Evolutionary conservation across 345 rosid genomes (phyloP).

Genomic region (Murraya koenigii): DNA sequence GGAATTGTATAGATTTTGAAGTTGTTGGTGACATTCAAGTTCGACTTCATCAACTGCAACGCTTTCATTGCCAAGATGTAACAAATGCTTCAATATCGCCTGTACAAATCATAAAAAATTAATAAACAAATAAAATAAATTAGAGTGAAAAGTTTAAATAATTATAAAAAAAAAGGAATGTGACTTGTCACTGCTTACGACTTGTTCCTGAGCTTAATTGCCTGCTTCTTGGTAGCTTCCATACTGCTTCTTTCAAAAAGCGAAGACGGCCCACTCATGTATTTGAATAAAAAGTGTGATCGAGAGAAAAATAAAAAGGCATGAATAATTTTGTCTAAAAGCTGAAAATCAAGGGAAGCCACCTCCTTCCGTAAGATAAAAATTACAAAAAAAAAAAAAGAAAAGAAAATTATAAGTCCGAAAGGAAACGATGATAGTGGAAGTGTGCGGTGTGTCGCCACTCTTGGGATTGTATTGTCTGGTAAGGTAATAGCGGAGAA

Average conservation of each 20-base stretch:
- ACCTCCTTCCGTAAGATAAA: neutral
- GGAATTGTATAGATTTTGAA: slow-evolving; percentile 73
- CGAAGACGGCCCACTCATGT: neutral
- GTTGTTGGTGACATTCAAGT: slow-evolving; percentile 67
- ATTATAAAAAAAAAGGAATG: neutral
- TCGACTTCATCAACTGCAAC: slow-evolving; percentile 72
- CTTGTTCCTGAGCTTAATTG: slow-evolving; percentile 88
- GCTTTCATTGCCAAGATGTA: slow-evolving; percentile 66
- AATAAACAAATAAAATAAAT: no score
- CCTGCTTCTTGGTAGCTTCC: slow-evolving; percentile 92
- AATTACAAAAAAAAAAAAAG: neutral
- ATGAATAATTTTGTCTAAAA: no score
- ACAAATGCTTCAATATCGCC: slow-evolving; percentile 83
- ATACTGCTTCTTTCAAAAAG: slow-evolving; percentile 6
- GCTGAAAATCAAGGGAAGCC: neutral
- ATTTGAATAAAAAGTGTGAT: neutral
- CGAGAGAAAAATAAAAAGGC: no score
- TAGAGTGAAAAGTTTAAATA: neutral
- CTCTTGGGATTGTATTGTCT: no score
- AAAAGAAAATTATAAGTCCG: neutral
- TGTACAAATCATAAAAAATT: no score
- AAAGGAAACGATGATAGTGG: no score
- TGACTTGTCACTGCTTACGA: slow-evolving; percentile 93
- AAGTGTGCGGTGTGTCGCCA: no score
- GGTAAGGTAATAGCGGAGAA: neutral